Conservation (phyloP, 2,329 filamentous ascomycete species). For the Fonsecaea nubica region DNA sequence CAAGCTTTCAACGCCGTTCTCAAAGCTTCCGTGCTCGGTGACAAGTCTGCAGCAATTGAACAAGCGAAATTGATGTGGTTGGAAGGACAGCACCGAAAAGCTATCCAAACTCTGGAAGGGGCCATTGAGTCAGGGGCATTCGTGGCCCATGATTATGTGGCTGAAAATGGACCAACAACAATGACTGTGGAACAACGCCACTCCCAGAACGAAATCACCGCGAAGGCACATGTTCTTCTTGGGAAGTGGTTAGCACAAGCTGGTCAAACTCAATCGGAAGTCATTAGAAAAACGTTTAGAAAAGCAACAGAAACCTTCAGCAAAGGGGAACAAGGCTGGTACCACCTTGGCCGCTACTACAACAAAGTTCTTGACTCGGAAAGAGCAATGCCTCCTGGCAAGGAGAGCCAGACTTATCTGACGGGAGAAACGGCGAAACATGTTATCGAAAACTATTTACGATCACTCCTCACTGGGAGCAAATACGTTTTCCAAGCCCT, state of each 20-base stretch:
- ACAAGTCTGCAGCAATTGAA: slow-evolving; percentile 88
- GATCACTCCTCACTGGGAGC: slow-evolving; percentile 84
- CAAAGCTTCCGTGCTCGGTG: slow-evolving; percentile 82
- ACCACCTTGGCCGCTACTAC: slow-evolving; percentile 95
- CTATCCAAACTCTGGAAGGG: slow-evolving; percentile 86
- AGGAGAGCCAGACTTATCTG: slow-evolving; percentile 77
- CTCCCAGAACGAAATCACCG: slow-evolving; percentile 59
- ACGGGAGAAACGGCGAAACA: slow-evolving; percentile 85
- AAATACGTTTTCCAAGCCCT: slow-evolving; percentile 97
- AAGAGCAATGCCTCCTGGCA: slow-evolving; percentile 74
- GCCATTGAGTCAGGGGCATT: slow-evolving; percentile 85
- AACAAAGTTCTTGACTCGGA: slow-evolving; percentile 94
- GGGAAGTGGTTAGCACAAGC: slow-evolving; percentile 96
- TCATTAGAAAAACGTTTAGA: slow-evolving; percentile 81
- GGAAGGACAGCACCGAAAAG: slow-evolving; percentile 90
- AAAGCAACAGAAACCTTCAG: slow-evolving; percentile 64
- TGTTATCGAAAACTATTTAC: slow-evolving; percentile 90
- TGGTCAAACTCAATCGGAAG: slow-evolving; percentile 86
- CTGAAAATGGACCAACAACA: slow-evolving; percentile 46
- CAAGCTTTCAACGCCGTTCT: slow-evolving; percentile 94
- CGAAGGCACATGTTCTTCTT: slow-evolving; percentile 81
- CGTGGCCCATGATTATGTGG: slow-evolving; percentile 54
- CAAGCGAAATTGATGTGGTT: slow-evolving; percentile 93
- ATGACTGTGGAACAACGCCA: slow-evolving; percentile 51
- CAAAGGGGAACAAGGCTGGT: slow-evolving; percentile 93